These are phyloP conservation scores for Picea engelmannii DNA, from an alignment of 83 land plant species.

Conservation along the genomic window DNA sequence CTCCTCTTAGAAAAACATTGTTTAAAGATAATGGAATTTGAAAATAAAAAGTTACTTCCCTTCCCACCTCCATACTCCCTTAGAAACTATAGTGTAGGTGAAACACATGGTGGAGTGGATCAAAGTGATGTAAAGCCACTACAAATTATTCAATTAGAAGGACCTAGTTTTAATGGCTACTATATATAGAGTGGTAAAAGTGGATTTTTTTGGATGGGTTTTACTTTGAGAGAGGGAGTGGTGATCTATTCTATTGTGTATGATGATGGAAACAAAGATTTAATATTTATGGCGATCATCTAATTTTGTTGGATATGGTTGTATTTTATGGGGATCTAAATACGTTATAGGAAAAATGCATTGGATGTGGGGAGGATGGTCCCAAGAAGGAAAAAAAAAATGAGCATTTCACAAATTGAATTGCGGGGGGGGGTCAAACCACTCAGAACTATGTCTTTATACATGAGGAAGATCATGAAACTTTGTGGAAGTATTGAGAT, in stretches of 20 bases:
- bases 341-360: conserved; percentile 95
- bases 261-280: conserved; percentile 92
- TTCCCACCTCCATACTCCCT: conserved; percentile 96
- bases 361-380: conserved; percentile 99
- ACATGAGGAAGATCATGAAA: conserved; percentile 98
- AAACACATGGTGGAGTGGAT: conserved; percentile 89
- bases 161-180: conserved; percentile 93
- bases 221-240: conserved; percentile 91
- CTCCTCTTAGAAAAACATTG: too few relatives aligned
- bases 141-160: conserved; percentile 90
- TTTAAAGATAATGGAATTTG: conserved; percentile 68
- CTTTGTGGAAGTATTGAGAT: conserved; percentile 95
- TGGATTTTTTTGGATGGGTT: conserved; percentile 96
- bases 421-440: conserved; percentile 90
- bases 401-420: conserved; percentile 83
- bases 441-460: conserved; percentile 94
- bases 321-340: conserved; percentile 98
- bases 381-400: conserved; percentile 81
- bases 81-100: conserved; percentile 87
- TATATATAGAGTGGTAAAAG: conserved; percentile 97
- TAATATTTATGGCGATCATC: conserved; percentile 89
- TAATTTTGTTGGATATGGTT: conserved; percentile 99
- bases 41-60: conserved; percentile 85
- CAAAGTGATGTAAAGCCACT: conserved; percentile 92
- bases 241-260: conserved; percentile 84